Conservation (phyloP, 2,329 filamentous ascomycete species). For the Cladosporium sp. region DNA sequence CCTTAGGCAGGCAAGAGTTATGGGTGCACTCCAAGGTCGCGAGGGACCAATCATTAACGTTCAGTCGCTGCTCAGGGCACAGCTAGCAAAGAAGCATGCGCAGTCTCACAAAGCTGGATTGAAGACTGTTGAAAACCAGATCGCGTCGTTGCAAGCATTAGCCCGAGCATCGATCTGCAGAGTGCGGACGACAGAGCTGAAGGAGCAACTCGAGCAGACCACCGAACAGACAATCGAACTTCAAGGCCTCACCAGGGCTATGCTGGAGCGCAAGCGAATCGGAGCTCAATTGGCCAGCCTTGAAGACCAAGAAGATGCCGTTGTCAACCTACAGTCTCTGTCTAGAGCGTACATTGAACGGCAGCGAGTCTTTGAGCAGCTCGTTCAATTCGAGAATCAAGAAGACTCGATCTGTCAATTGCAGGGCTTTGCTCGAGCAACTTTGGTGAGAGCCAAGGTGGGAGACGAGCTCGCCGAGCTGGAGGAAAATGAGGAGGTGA, state of each 20-base stretch:
- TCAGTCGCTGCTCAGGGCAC: slow-evolving; percentile 67
- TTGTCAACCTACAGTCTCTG: slow-evolving; percentile 66
- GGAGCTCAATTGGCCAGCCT: slow-evolving; percentile 54
- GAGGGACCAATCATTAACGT: slow-evolving; percentile 51
- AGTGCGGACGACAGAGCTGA: slow-evolving; percentile 26
- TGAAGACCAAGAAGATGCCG: slow-evolving; percentile 56
- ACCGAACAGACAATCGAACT: slow-evolving; percentile 47
- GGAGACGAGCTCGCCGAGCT: slow-evolving; percentile 74
- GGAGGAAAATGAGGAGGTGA: slow-evolving; percentile 76
- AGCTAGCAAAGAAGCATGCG: slow-evolving; percentile 54
- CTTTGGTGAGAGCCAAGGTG: slow-evolving; percentile 73
- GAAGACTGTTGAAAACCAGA: slow-evolving; percentile 23
- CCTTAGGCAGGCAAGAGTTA: slow-evolving; percentile 31
- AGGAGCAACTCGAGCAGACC: slow-evolving; percentile 46
- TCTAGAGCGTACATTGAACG: slow-evolving; percentile 67
- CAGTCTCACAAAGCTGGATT: slow-evolving; percentile 19
- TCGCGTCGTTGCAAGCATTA: slow-evolving; percentile 41
- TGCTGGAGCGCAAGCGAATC: slow-evolving; percentile 46
- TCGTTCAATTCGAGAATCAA: slow-evolving; percentile 70
- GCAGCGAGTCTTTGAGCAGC: slow-evolving; percentile 59
- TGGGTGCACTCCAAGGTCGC: slow-evolving; percentile 33
- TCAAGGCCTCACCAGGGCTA: slow-evolving; percentile 55
- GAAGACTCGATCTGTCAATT: slow-evolving; percentile 67
- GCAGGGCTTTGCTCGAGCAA: slow-evolving; percentile 75
- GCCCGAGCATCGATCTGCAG: slow-evolving; percentile 36